These are phyloP conservation scores for Onygenales sp. DNA, from an alignment of 2,329 filamentous ascomycete genomes.

Conservation along the genomic window DNA sequence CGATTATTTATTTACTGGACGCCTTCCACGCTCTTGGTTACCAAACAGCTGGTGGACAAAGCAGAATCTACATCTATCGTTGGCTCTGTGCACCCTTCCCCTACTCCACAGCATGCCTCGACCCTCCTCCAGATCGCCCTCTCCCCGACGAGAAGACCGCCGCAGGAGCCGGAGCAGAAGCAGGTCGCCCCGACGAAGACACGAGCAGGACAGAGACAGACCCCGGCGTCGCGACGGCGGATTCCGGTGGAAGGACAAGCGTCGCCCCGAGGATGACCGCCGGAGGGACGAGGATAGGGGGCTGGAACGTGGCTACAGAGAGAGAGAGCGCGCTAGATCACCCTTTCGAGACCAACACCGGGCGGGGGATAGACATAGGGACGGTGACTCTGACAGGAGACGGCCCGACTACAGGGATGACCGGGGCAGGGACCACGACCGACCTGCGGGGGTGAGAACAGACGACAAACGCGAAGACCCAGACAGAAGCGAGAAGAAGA, in stretches of 20 bases:
- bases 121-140: slow-evolving; percentile 12
- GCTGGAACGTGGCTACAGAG: slow-evolving; percentile 45
- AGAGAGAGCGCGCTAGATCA: slow-evolving; percentile 24
- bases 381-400: slow-evolving; percentile 16
- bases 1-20: no score
- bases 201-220: slow-evolving; percentile 25
- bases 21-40: no score
- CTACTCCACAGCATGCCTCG: slow-evolving; percentile 7
- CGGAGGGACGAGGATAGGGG: slow-evolving; percentile 35
- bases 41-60: no score
- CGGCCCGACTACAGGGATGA: slow-evolving; percentile 15
- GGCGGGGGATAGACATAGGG: slow-evolving; percentile 17
- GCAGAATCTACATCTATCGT: no score
- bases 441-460: slow-evolving; percentile 16
- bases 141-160: slow-evolving; percentile 25
- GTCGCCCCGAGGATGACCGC: slow-evolving; percentile 37
- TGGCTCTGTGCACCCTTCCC: not conserved
- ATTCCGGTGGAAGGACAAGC: slow-evolving; percentile 42
- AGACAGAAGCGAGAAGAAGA: slow-evolving; percentile 31
- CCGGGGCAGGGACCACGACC: slow-evolving; percentile 15
- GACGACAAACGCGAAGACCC: slow-evolving; percentile 13
- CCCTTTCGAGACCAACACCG: slow-evolving; percentile 25
- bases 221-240: slow-evolving; percentile 21
- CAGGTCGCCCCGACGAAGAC: slow-evolving; percentile 31
- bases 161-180: slow-evolving; percentile 31